These are phyloP conservation scores for Tylopilus orsonianus DNA, from an alignment of 1,284 basidiomycete species.

Conservation along the genomic window DNA sequence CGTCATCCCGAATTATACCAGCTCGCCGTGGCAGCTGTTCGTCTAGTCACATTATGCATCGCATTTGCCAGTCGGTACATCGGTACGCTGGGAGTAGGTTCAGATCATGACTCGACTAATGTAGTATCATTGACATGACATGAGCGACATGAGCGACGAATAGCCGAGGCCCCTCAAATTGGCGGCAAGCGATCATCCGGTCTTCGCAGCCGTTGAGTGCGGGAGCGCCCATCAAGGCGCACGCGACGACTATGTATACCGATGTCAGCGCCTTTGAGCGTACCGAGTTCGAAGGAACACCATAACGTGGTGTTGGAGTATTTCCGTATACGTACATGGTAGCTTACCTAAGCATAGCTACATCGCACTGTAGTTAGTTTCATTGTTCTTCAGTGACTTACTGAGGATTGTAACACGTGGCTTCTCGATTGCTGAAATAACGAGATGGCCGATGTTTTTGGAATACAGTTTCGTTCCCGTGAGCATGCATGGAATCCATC, in stretches of 20 bases:
- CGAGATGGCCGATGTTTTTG: constrained; percentile 46
- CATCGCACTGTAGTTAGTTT: too few relatives aligned
- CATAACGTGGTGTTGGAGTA: too few relatives aligned
- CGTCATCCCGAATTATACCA: constrained; percentile 40
- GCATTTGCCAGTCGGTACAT: constrained; percentile 29
- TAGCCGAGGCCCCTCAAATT: constrained; percentile 7
- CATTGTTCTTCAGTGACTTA: too few relatives aligned
- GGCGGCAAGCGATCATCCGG: constrained; percentile 41
- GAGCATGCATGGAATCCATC: constrained; percentile 2
- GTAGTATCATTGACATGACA: too few relatives aligned
- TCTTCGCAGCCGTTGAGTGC: constrained; percentile 36
- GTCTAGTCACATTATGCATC: constrained; percentile 26
- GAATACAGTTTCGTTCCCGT: constrained; percentile 33
- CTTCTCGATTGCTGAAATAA: constrained; percentile 42
- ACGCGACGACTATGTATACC: constrained; percentile 37
- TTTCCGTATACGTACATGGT: too few relatives aligned
- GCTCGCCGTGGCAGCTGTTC: constrained; percentile 42
- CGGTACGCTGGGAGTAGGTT: constrained; percentile 25
- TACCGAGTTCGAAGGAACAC: constrained; percentile 57
- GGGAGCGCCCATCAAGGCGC: not conserved
- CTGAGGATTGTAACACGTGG: too few relatives aligned
- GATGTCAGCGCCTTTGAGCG: constrained; percentile 43
- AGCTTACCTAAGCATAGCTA: too few relatives aligned
- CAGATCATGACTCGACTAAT: too few relatives aligned
- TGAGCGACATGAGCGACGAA: constrained; percentile 5